Base-by-base conservation (phyloP, 805 yeast species). In the Saturnispora saitoi region DNA sequence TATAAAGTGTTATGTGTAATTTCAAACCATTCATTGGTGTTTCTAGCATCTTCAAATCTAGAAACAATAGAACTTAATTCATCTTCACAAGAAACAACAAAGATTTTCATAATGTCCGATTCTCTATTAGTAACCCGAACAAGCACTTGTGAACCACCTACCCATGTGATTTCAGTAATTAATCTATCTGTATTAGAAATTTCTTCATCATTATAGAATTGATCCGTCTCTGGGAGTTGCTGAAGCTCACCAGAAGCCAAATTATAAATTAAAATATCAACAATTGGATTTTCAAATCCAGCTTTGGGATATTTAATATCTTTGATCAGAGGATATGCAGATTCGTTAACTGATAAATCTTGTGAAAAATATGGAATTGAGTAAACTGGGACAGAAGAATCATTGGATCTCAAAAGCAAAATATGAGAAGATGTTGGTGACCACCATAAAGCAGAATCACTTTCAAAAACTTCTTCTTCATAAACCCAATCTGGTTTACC, bases 401-500 rank as follows among this genome's bases (percentile, higher is more conserved):
- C 95, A 62, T 88, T 81, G 32, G 85, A 77, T 49, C 80, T 73
- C 55, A 85, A 64, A 52, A 77, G 83, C 0, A 88, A 75, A 40
- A 89, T 60, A 56, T 70, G 73, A n/a, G 74, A 67, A 11, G 91
- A 89, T 38, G 70, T 64, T 8, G 86, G 86, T 4, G 95, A 83
- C 96, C 96, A 89, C 95, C 95, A 88, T 43, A 87, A 55, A 0
- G 90, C 86, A 20, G 73, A 66, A 56, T 82, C 88, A 22, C 77
- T 74, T 32, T 77, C 79, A 47, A 85, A 73, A 0, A 88, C 93
- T 64, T 88, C 96, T 56, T 88, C 96, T 60, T 89, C 96, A 56
- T 88, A 88, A 7, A 87, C 95, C 96, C 96, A 88, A 60, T 88
- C 96, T 0, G 96, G 95, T 52, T 82, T 81, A 2, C 96, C 96